Evolutionary conservation across 352 stramenopile species (phyloP), one percentile per base, ranked within the genome.

Genomic region (Phytophthora pinifolia): DNA sequence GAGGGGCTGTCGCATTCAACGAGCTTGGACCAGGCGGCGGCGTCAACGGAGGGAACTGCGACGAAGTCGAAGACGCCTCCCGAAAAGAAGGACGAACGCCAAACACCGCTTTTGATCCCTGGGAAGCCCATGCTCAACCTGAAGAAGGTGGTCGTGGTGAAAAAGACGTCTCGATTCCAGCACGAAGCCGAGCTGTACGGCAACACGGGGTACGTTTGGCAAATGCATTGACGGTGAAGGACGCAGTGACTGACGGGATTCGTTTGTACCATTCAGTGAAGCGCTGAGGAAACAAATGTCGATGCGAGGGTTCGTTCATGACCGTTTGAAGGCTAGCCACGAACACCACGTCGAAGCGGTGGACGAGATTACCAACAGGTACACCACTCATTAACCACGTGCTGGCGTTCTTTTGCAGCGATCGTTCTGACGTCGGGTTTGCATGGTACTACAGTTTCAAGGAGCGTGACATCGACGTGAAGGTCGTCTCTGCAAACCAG

Each of bases 241-340:
- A n/a, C 7, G 27, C 22, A 33, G 27, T 32, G 25, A 20, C 48
- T 74, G n/a, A 53, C 10, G 4, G 43, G 20, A 38, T 64, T 25
- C 14, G 67, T 13, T 31, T 46, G n/a, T 45, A 9, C 67, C 48
- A 44, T 56, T 13, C 37, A 93, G 82, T n/a, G 85, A 95, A 62
- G 83, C 81, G 17, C 57, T 95, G 38, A 79, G 84, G 20, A 95
- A 95, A 73, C 83, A 95, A 71, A 93, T 95, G 85, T 95, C 85
- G 2, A 92, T 95, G 85, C 81, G 85, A 49, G 85, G 85, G 29
- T 95, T 95, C 52, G 71, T 95, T 27, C 89, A 93, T 64, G 85
- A 95, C 36, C 81, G 85, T 3, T 66, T 95, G 29, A 91, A 92
- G 43, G 81, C 83, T 2, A 95, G 83, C 36, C 85, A 95, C 53